phyloP scores from a whole-genome alignment of 2,329 filamentous ascomycete genomes.

The Endothia cerciana region DNA sequence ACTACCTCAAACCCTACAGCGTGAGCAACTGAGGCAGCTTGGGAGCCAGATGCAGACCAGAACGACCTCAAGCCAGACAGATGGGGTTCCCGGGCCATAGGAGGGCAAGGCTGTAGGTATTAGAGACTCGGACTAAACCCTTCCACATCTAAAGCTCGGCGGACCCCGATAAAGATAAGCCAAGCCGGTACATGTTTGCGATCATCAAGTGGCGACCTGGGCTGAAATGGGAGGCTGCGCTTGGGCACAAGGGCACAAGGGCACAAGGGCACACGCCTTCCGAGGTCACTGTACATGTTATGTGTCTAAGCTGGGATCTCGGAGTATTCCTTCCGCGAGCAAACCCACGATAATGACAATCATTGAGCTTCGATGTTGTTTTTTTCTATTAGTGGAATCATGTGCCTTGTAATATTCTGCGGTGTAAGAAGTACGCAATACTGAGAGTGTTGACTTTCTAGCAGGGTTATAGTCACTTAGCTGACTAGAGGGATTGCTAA shows the following conservation, averaged over 20 bases:
- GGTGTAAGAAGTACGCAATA: background rate
- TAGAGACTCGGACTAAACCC: background rate
- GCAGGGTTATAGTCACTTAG: too few relatives aligned
- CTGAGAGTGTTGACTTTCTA: background rate
- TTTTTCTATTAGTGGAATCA: background rate
- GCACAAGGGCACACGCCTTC: background rate
- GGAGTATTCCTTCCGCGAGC: background rate
- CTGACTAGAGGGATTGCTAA: too few relatives aligned
- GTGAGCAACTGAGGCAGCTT: conserved; percentile 46
- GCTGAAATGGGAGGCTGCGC: background rate
- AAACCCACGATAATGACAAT: background rate
- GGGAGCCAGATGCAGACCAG: background rate
- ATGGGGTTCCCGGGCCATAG: background rate
- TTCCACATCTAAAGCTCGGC: background rate
- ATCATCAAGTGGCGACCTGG: background rate
- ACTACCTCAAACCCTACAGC: conserved; percentile 79
- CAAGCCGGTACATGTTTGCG: background rate
- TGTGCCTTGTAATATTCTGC: background rate
- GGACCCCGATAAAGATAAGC: background rate
- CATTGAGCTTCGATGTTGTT: background rate
- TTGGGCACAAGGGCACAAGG: background rate
- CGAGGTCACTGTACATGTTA: background rate
- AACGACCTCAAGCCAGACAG: background rate
- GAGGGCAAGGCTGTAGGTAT: background rate
- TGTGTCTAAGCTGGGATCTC: background rate